Evolutionary conservation across 441 rosid genomes (phyloP).

Genomic region (Pelargonium myrrhifolium): DNA sequence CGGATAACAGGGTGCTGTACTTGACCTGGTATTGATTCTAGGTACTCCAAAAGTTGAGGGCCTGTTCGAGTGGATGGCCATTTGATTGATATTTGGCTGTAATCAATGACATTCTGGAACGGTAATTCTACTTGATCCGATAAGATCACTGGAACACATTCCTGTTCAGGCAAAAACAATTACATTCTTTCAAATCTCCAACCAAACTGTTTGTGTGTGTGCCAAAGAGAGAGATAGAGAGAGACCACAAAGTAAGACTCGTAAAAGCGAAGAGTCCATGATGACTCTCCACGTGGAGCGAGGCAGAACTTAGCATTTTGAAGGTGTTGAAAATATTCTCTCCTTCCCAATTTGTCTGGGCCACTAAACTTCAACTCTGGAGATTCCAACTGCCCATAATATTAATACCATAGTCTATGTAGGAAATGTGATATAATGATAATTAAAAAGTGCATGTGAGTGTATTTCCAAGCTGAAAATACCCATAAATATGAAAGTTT

Average conservation of each 20-base stretch:
- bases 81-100: slow-evolving; percentile 67
- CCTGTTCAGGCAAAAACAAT: slow-evolving; percentile 39
- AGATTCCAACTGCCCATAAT: slow-evolving; percentile 72
- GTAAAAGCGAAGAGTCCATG: slow-evolving; percentile 94
- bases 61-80: slow-evolving; percentile 83
- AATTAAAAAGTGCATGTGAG: not conserved
- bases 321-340: slow-evolving; percentile 81
- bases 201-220: too few relatives aligned
- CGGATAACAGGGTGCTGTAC: not conserved
- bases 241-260: slow-evolving; percentile 90
- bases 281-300: slow-evolving; percentile 93
- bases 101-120: slow-evolving; percentile 82
- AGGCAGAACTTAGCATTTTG: slow-evolving; percentile 70
- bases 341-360: slow-evolving; percentile 62
- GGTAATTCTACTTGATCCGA: slow-evolving; percentile 90
- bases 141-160: slow-evolving; percentile 87
- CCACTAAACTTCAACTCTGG: slow-evolving; percentile 90
- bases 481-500: not conserved
- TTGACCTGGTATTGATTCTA: slow-evolving; percentile 79
- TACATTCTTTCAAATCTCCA: slow-evolving; percentile 8
- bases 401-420: slow-evolving; percentile 24
- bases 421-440: not conserved
- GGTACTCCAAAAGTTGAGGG: slow-evolving; percentile 63
- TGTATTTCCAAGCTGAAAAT: not conserved
- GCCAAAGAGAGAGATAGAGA: slow-evolving; percentile 21